A percentile compares a stretch with the other conserved stretches of the same genome.
These are phyloP conservation scores for Erysimum cheiranthoides DNA, from an alignment of 345 rosid genomes.

Conservation along the genomic window DNA sequence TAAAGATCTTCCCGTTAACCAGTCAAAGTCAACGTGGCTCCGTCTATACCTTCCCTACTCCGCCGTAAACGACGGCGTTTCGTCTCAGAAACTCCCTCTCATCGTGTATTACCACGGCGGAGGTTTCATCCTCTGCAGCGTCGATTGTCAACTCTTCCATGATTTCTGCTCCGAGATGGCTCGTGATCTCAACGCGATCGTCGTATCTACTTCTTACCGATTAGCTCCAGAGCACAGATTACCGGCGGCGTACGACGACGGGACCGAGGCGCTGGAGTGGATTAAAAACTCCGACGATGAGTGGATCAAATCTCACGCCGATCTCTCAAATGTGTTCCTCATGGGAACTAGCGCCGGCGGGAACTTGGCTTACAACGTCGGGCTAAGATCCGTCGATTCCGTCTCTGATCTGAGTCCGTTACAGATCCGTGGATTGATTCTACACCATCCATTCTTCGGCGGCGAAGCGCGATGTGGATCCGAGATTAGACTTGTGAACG, in stretches of 20 bases:
- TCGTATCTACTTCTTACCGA: slow-evolving; percentile 59
- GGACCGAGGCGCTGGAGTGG: slow-evolving; percentile 53
- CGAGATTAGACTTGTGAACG: slow-evolving; percentile 50
- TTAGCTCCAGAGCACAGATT: slow-evolving; percentile 75
- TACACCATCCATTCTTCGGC: slow-evolving; percentile 69
- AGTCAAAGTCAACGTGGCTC: slow-evolving; percentile 36
- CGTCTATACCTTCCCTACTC: slow-evolving; percentile 39
- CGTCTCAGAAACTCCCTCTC: slow-evolving; percentile 55
- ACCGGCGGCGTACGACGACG: slow-evolving; percentile 74
- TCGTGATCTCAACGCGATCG: slow-evolving; percentile 42
- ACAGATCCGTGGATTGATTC: slow-evolving; percentile 64
- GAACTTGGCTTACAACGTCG: slow-evolving; percentile 61
- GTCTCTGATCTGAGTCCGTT: slow-evolving; percentile 48
- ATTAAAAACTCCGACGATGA: slow-evolving; percentile 46
- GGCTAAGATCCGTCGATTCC: slow-evolving; percentile 39
- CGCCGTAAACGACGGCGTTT: not conserved
- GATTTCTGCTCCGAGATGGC: slow-evolving; percentile 52
- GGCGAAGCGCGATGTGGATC: slow-evolving; percentile 54
- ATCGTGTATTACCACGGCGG: slow-evolving; percentile 68
- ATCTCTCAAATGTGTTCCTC: slow-evolving; percentile 48
- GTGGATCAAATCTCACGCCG: slow-evolving; percentile 52
- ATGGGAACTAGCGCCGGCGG: slow-evolving; percentile 72
- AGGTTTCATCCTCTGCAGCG: slow-evolving; percentile 57
- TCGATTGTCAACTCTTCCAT: slow-evolving; percentile 28
- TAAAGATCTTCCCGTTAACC: slow-evolving; percentile 37